Conservation (phyloP, 257 asterid genomes). For the Buddleja alternifolia region DNA sequence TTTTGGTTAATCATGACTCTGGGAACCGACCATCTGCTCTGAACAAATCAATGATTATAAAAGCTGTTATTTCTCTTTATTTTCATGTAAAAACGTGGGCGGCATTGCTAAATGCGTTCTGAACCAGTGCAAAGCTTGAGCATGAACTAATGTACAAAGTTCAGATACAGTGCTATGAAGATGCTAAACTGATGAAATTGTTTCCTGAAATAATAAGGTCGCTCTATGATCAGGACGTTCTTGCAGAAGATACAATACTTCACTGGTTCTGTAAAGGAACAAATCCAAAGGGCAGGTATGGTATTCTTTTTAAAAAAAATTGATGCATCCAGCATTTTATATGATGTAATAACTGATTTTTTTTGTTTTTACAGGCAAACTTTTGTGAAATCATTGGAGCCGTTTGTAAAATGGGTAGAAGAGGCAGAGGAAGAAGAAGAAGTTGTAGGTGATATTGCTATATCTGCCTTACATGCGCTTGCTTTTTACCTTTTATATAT, state of each 20-base stretch:
- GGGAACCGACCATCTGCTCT: neutral
- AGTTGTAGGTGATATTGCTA: slow-evolving; percentile 5
- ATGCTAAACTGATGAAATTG: slow-evolving; percentile 92
- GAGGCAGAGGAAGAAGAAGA: slow-evolving; percentile 98
- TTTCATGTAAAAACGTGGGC: slow-evolving; percentile 93
- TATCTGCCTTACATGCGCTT: neutral
- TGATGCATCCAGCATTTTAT: neutral
- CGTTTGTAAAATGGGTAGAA: slow-evolving; percentile 94
- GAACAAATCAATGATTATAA: slow-evolving; percentile 18
- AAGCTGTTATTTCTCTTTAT: neutral
- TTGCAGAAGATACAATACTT: slow-evolving; percentile 93
- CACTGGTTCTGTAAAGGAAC: slow-evolving; percentile 98
- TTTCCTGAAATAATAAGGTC: slow-evolving; percentile 95
- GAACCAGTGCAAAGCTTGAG: slow-evolving; percentile 86
- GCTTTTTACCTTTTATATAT: neutral
- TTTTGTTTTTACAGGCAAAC: slow-evolving; percentile 56
- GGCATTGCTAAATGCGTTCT: slow-evolving; percentile 71
- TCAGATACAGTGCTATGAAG: slow-evolving; percentile 96
- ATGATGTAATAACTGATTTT: neutral
- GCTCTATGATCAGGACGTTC: slow-evolving; percentile 91
- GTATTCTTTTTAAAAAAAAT: neutral
- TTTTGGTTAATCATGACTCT: neutral
- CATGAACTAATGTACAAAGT: slow-evolving; percentile 93
- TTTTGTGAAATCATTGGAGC: slow-evolving; percentile 94
- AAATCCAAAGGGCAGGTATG: slow-evolving; percentile 89